Percentiles rank a stretch among this genome's conserved stretches.
Evolutionary conservation across 306 rosid species (phyloP).

Genomic region (Bauhinia variegata): DNA sequence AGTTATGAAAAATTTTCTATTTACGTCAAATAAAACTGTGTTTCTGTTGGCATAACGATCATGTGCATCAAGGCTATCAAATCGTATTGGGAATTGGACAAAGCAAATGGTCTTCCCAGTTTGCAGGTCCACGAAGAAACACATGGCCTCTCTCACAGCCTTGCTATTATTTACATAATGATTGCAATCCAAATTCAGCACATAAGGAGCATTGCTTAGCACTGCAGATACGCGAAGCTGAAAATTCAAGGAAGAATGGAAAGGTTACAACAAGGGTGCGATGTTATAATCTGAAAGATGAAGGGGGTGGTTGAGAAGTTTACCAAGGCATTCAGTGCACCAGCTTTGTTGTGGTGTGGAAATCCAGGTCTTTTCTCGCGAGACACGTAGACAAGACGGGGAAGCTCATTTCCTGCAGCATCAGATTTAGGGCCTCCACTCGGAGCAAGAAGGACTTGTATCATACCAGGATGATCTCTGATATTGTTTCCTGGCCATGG

Average conservation of each 20-base stretch:
- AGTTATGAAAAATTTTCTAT: constrained; percentile 20
- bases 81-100: constrained; percentile 93
- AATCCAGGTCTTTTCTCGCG: constrained; percentile 98
- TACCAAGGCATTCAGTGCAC: constrained; percentile 95
- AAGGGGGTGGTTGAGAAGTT: constrained; percentile 26
- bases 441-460: constrained; percentile 88
- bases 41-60: constrained; percentile 97
- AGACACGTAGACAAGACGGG: constrained; percentile 88
- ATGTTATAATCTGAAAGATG: constrained; percentile 27
- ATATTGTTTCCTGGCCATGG: constrained; percentile 99
- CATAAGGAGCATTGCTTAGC: constrained; percentile 89
- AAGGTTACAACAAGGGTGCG: constrained; percentile 14
- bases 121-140: constrained; percentile 94
- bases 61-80: constrained; percentile 81
- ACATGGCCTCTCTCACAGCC: constrained; percentile 86
- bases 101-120: constrained; percentile 78
- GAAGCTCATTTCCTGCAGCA: constrained; percentile 73
- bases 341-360: constrained; percentile 89
- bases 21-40: constrained; percentile 88
- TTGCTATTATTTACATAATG: constrained; percentile 91
- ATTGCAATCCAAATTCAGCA: constrained; percentile 94
- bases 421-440: constrained; percentile 61
- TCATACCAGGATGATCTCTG: constrained; percentile 95
- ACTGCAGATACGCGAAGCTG: constrained; percentile 95
- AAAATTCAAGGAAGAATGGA: constrained; percentile 30